Percentiles rank a stretch among this genome's conserved stretches.
These are phyloP conservation scores for Elasticomyces elasticus DNA, from an alignment of 495 filamentous ascomycete genomes.

Conservation along the genomic window DNA sequence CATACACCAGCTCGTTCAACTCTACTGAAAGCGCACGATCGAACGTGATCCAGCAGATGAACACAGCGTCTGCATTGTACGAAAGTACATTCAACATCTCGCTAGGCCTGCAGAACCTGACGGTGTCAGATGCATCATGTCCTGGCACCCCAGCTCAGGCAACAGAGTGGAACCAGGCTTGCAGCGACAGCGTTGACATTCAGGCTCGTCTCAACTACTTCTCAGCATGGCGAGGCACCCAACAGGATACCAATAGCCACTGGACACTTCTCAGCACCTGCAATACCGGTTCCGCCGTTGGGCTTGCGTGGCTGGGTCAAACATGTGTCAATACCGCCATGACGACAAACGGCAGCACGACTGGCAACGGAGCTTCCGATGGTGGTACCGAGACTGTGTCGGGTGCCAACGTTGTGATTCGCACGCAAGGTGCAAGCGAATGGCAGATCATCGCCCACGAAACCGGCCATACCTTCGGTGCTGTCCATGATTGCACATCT, in stretches of 20 bases:
- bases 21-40: constrained; percentile 46
- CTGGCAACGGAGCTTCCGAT: constrained; percentile 30
- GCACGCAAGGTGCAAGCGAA: constrained; percentile 54
- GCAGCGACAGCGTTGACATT: constrained; percentile 53
- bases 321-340: constrained; percentile 51
- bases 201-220: constrained; percentile 76
- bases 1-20: constrained; percentile 62
- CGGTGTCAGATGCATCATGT: constrained; percentile 59
- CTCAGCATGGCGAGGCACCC: constrained; percentile 71
- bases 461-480: constrained; percentile 88
- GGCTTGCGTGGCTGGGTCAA: constrained; percentile 86
- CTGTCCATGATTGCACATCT: constrained; percentile 80
- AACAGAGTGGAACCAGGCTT: constrained; percentile 74
- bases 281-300: constrained; percentile 75
- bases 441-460: constrained; percentile 99
- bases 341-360: constrained; percentile 29
- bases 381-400: constrained; percentile 54
- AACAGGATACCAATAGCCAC: constrained; percentile 71
- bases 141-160: constrained; percentile 52
- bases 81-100: constrained; percentile 91
- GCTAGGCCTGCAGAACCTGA: constrained; percentile 76
- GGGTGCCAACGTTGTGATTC: constrained; percentile 82
- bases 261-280: constrained; percentile 91
- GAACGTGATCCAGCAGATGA: constrained; percentile 77
- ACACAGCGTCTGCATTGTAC: constrained; percentile 74